phyloP scores from a whole-genome alignment of 2,329 filamentous ascomycete genomes.

The Epichloe sp. region DNA sequence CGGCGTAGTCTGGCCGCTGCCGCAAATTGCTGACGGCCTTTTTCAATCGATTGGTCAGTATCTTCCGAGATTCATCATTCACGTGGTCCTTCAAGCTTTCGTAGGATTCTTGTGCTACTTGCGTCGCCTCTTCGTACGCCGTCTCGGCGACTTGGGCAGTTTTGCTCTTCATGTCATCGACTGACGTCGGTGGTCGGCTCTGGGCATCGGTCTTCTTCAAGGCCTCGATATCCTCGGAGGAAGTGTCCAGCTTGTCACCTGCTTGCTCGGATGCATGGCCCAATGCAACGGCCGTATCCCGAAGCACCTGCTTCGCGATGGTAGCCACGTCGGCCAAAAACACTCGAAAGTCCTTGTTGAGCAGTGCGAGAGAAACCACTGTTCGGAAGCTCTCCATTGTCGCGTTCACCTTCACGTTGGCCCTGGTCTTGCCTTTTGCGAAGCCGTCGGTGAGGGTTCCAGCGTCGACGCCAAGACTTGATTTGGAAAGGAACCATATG shows the following conservation, averaged over 20 bases:
- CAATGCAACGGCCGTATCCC: slow-evolving; percentile 69
- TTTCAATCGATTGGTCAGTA: slow-evolving; percentile 63
- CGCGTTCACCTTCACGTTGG: slow-evolving; percentile 19
- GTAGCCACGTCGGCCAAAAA: slow-evolving; percentile 71
- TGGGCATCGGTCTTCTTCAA: slow-evolving; percentile 26
- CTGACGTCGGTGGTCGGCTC: slow-evolving; percentile 30
- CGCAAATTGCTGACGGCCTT: slow-evolving; percentile 61
- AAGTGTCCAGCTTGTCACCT: slow-evolving; percentile 60
- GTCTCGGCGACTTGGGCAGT: slow-evolving; percentile 37
- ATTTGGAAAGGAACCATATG: slow-evolving; percentile 69
- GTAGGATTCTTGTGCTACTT: slow-evolving; percentile 42
- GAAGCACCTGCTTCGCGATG: slow-evolving; percentile 72
- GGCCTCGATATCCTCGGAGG: slow-evolving; percentile 39
- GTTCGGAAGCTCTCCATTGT: slow-evolving; percentile 71
- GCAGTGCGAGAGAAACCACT: slow-evolving; percentile 70
- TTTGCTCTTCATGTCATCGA: slow-evolving; percentile 50
- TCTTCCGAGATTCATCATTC: slow-evolving; percentile 56
- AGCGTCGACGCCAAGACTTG: slow-evolving; percentile 38
- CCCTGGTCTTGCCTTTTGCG: slow-evolving; percentile 18
- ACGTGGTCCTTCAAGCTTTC: slow-evolving; percentile 61
- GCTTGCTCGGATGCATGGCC: slow-evolving; percentile 63
- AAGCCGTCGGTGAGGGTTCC: slow-evolving; percentile 16
- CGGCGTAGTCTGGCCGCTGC: slow-evolving; percentile 67
- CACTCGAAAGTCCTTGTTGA: slow-evolving; percentile 80
- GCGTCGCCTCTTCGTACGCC: not conserved